Evolutionary conservation across 225 moss, liverwort and hornwort genomes (phyloP), one percentile per base, ranked within the genome.

Genomic region (Rhytidiadelphus loreus): DNA sequence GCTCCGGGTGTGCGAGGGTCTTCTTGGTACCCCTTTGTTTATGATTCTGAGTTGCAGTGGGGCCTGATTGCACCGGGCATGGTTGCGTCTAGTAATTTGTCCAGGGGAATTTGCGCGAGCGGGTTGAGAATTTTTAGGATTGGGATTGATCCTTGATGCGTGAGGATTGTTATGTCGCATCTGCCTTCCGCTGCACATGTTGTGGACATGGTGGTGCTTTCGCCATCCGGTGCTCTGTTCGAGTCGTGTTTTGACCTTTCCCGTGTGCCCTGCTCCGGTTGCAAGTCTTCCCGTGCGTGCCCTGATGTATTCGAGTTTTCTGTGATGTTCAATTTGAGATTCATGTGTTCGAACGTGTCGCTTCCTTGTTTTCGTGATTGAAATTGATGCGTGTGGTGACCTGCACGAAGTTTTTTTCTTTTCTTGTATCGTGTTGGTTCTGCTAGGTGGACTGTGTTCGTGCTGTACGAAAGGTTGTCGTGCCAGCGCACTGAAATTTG

Each of bases 21-120:
- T 83, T 87, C 83, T 83, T 90, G 87, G 78, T 87, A 90, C 83
- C 90, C 90, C 90, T 86, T n/a, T 26, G 33, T 48, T 58, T 55
- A 3, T 7, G n/a, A 68, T 79, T 48, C 46, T 5, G 80, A 14
- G 41, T 77, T 68, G 43, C 37, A 24, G 60, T 39, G 26, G 52
- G 9, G 52, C 41, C 2, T 52, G 86, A 32, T 70, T 39, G 81
- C 14, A 35, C 57, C 6, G 14, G 48, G 22, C 46, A 17, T 32
- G 89, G 69, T 21, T 41, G 6, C 23, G 4, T 24, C 43, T 33
- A 21, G 46, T 15, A 30, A 44, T 53, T 16, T 39, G 6, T 44
- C 1, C 33, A 5, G 13, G 73, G 57, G 29, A 59, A 85, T 83
- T 69, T 29, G 41, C 12, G 43, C 15, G 37, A 71, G 46, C 21